A percentile compares a stretch with the other conserved stretches of the same genome.
These are phyloP conservation scores for Discostella pseudostelligera DNA, from an alignment of 108 stramenopile genomes.

Conservation along the genomic window DNA sequence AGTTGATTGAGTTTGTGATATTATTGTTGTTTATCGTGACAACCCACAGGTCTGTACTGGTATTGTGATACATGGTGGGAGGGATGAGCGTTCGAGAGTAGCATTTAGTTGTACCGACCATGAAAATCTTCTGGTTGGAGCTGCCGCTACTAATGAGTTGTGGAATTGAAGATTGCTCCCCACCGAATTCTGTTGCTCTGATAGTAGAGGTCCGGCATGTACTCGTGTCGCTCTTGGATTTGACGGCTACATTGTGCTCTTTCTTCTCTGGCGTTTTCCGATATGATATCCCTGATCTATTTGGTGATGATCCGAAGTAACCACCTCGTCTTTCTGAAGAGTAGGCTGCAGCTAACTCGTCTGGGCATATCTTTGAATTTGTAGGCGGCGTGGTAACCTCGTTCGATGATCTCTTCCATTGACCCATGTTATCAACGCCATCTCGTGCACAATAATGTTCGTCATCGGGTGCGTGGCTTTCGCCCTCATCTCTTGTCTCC, in stretches of 20 bases:
- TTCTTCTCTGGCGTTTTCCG: not conserved
- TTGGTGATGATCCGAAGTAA: not conserved
- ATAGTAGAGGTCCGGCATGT: too few species aligned
- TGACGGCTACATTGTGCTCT: not conserved
- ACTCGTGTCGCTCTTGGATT: not conserved
- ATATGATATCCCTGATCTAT: not conserved
- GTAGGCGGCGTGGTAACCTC: not conserved
- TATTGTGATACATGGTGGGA: constrained; percentile 78
- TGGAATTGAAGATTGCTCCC: not conserved
- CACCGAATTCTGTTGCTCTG: not conserved
- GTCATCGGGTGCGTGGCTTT: not conserved
- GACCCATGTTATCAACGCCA: not conserved
- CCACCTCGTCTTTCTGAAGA: not conserved
- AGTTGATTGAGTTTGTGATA: constrained; percentile 50
- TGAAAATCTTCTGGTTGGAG: constrained; percentile 6
- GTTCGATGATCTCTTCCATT: not conserved
- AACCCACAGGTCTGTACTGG: constrained; percentile 84
- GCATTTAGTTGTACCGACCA: constrained; percentile 32
- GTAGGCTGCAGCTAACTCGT: not conserved
- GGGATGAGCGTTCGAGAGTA: constrained; percentile 72
- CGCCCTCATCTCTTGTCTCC: constrained; percentile 5
- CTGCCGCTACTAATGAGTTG: not conserved
- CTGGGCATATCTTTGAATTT: not conserved
- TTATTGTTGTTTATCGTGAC: constrained; percentile 72
- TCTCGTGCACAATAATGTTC: constrained; percentile 9